phyloP scores from a whole-genome alignment of 805 yeast species.

The Wickerhamiella siamensis region DNA sequence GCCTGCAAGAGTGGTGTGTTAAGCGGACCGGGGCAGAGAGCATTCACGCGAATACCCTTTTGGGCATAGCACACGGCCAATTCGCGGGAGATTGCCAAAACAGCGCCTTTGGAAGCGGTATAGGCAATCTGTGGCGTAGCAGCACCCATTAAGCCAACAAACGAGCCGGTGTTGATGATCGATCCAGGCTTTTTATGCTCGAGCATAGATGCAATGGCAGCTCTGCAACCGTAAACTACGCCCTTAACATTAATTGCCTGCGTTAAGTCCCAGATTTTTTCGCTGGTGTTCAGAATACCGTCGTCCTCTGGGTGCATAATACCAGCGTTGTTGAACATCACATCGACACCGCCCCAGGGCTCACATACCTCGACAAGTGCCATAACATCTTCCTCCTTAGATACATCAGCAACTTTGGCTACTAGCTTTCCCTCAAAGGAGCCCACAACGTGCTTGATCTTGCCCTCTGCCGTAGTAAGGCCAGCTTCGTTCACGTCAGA shows the following conservation, averaged over 20 bases:
- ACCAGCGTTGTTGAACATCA: conserved; percentile 84
- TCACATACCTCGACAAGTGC: conserved; percentile 38
- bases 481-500: conserved; percentile 45
- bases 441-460: conserved; percentile 59
- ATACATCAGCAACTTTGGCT: conserved; percentile 20
- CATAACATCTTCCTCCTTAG: conserved; percentile 23
- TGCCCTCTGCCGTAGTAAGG: conserved; percentile 43
- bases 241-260: conserved; percentile 27
- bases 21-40: conserved; percentile 46
- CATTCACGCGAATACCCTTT: conserved; percentile 39
- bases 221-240: conserved; percentile 26
- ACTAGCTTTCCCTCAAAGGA: conserved; percentile 56
- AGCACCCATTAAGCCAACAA: conserved; percentile 27
- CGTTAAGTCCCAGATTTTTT: conserved; percentile 26
- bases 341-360: conserved; percentile 64
- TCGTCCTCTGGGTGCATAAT: conserved; percentile 30
- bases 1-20: conserved; percentile 47
- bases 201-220: conserved; percentile 24
- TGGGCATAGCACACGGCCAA: conserved; percentile 50
- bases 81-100: conserved; percentile 25
- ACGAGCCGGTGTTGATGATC: conserved; percentile 28
- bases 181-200: conserved; percentile 21
- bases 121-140: conserved; percentile 29
- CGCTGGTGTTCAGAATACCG: conserved; percentile 24
- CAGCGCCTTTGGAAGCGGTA: conserved; percentile 29